These are phyloP conservation scores for Angophora floribunda DNA, from an alignment of 345 rosid genomes.

Conservation along the genomic window DNA sequence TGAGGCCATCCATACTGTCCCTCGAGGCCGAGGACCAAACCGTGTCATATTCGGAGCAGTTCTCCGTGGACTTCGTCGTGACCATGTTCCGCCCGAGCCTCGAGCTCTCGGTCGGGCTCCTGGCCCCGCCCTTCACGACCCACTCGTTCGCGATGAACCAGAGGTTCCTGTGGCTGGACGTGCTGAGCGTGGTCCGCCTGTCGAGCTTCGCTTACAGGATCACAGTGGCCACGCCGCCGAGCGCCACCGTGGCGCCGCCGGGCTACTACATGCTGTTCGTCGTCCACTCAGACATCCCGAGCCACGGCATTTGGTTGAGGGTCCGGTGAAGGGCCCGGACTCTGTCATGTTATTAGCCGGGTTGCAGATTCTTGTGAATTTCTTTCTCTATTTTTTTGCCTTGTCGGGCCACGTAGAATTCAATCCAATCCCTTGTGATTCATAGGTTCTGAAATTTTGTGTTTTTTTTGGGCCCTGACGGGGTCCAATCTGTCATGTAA, in stretches of 20 bases:
- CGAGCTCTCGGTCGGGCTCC: slow-evolving; percentile 23
- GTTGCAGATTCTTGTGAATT: background rate
- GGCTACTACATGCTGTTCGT: slow-evolving; percentile 70
- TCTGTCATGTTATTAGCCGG: background rate
- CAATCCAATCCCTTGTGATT: background rate
- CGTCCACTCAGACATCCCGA: slow-evolving; percentile 52
- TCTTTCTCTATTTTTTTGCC: background rate
- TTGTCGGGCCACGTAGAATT: background rate
- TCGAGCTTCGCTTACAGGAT: slow-evolving; percentile 32
- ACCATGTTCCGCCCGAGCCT: slow-evolving; percentile 3
- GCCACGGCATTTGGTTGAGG: slow-evolving; percentile 56
- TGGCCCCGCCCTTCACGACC: slow-evolving; percentile 58
- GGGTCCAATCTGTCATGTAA: background rate
- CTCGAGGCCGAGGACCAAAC: slow-evolving; percentile 26
- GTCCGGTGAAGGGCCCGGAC: slow-evolving; percentile 1
- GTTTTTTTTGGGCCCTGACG: background rate
- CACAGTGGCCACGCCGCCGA: slow-evolving; percentile 30
- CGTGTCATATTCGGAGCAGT: slow-evolving; percentile 20
- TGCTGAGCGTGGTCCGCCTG: slow-evolving; percentile 20
- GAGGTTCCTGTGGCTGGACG: slow-evolving; percentile 41
- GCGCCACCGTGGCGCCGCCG: slow-evolving; percentile 47
- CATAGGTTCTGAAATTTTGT: background rate
- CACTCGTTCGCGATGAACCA: slow-evolving; percentile 73
- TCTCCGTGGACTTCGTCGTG: slow-evolving; percentile 31
- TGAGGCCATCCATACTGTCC: slow-evolving; percentile 51